Evolutionary conservation across 2,329 filamentous ascomycete species (phyloP).

Genomic region (Myriangium duriaei): DNA sequence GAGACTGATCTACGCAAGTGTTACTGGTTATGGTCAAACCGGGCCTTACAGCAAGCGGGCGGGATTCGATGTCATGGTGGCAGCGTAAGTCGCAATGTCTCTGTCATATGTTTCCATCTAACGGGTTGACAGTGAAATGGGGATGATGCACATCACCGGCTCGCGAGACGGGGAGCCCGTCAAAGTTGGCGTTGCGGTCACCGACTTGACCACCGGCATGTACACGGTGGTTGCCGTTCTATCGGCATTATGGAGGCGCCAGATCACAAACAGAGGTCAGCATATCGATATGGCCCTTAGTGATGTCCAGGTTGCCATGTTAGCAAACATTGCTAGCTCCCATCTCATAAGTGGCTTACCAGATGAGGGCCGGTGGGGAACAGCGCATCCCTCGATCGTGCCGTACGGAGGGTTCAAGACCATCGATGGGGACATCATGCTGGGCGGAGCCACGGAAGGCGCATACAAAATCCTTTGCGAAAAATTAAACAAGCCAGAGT

Average conservation of each 20-base stretch:
- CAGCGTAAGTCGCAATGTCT: conserved; percentile 47
- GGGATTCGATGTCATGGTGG: conserved; percentile 98
- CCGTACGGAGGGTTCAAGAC: conserved; percentile 77
- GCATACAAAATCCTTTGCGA: conserved; percentile 49
- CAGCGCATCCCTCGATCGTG: conserved; percentile 95
- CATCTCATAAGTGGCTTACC: conserved; percentile 77
- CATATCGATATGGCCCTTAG: conserved; percentile 85
- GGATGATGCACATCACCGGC: conserved; percentile 96
- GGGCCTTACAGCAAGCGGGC: conserved; percentile 78
- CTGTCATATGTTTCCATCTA: conserved; percentile 9
- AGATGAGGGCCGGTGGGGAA: conserved; percentile 87
- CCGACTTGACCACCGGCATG: conserved; percentile 84
- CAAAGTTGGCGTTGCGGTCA: conserved; percentile 95
- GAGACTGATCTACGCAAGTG: conserved; percentile 79
- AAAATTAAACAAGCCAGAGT: conserved; percentile 44
- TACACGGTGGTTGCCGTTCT: conserved; percentile 95
- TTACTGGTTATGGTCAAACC: conserved; percentile 93
- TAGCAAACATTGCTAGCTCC: conserved; percentile 92
- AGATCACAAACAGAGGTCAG: conserved; percentile 66
- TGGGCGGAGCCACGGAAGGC: conserved; percentile 52
- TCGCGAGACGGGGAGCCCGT: conserved; percentile 78
- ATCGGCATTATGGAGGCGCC: conserved; percentile 72
- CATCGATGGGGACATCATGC: conserved; percentile 48
- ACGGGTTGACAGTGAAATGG: conserved; percentile 52
- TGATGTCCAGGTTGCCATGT: conserved; percentile 86